Percentiles rank a stretch among this genome's conserved stretches.
Conservation (phyloP, 73 alveolate genomes). For the Paramecium tetraurelia region DNA sequence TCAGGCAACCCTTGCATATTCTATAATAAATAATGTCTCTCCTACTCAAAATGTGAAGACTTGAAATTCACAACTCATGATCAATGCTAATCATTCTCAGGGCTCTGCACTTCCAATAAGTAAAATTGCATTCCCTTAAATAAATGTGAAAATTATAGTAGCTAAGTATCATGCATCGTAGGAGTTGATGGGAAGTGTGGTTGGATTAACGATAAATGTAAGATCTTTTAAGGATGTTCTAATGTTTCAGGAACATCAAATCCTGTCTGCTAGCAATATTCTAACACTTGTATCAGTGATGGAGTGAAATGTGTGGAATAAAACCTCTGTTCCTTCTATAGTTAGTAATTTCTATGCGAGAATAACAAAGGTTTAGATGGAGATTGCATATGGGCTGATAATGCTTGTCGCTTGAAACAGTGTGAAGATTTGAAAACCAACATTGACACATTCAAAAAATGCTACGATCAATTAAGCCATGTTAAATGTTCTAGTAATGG, state of each 20-base stretch:
- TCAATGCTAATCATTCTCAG: not conserved
- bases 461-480: not conserved
- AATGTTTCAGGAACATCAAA: not conserved
- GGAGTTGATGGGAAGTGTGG: slow-evolving; percentile 6
- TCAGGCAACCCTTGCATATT: not conserved
- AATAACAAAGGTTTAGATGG: not conserved
- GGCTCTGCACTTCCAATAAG: not conserved
- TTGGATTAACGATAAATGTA: not conserved
- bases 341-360: not conserved
- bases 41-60: not conserved
- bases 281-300: not conserved
- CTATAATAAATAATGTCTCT: not conserved
- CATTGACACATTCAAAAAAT: not conserved
- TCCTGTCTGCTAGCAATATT: not conserved
- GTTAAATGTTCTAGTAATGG: slow-evolving; percentile 2
- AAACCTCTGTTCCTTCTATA: not conserved
- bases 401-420: not conserved
- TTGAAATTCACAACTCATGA: not conserved
- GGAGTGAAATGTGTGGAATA: not conserved
- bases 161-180: not conserved
- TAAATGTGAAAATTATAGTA: not conserved
- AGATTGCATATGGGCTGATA: not conserved
- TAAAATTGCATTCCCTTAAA: not conserved
- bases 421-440: not conserved
- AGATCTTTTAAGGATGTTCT: not conserved